Percentiles rank a stretch among this genome's conserved stretches.
Evolutionary conservation across 495 filamentous ascomycete genomes (phyloP).

Genomic region (Trichocladium uniseriatum): DNA sequence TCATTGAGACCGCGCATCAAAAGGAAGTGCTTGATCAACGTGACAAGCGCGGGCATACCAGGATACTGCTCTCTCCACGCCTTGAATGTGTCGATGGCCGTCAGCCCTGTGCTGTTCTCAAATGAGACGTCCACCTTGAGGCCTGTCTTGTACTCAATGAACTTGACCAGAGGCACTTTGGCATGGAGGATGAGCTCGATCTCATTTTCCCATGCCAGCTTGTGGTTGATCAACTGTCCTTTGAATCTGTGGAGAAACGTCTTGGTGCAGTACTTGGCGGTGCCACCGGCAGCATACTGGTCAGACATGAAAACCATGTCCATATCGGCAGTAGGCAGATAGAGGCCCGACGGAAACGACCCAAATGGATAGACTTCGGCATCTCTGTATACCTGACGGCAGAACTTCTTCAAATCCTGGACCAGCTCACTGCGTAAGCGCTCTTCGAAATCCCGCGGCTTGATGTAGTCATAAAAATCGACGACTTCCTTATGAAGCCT

Average conservation of each 20-base stretch:
- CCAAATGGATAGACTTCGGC: conserved; percentile 67
- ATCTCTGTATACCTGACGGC: conserved; percentile 43
- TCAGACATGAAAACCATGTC: conserved; percentile 79
- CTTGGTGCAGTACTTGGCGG: conserved; percentile 29
- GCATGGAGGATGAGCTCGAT: conserved; percentile 61
- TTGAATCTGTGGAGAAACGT: conserved; percentile 39
- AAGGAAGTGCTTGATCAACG: conserved; percentile 85
- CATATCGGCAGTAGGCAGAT: conserved; percentile 87
- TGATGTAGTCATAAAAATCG: conserved; percentile 80
- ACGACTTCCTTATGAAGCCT: conserved; percentile 78
- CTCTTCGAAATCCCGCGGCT: conserved; percentile 68
- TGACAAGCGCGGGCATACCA: conserved; percentile 71
- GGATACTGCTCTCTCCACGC: conserved; percentile 71
- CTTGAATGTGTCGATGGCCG: conserved; percentile 68
- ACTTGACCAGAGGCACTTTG: conserved; percentile 91
- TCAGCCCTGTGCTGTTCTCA: conserved; percentile 74
- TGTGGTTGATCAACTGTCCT: conserved; percentile 37
- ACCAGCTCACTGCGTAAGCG: conserved; percentile 64
- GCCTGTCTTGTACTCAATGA: conserved; percentile 58
- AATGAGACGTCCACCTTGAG: conserved; percentile 87
- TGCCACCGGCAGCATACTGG: conserved; percentile 37
- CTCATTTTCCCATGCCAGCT: conserved; percentile 42
- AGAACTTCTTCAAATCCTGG: conserved; percentile 41
- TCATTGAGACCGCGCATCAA: conserved; percentile 85
- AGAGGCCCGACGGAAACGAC: conserved; percentile 82